phyloP scores from a whole-genome alignment of 169 alveolate species.

The Plasmodium vinckei region DNA sequence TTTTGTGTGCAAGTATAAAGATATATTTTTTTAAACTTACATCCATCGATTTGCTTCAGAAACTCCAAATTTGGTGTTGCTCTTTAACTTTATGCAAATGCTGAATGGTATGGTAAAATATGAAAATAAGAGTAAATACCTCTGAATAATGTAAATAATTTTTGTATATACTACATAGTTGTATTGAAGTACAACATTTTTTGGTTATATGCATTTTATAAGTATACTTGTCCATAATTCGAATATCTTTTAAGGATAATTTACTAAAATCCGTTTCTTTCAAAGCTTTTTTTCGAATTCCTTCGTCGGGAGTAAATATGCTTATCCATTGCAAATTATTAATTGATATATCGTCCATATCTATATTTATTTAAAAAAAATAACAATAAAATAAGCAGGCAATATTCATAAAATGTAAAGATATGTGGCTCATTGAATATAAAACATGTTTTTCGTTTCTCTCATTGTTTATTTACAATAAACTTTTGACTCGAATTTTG shows the following conservation, averaged over 20 bases:
- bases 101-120: constrained; percentile 9
- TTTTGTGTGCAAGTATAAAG: constrained; percentile 1
- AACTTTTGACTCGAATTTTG: constrained; percentile 64
- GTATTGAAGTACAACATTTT: background rate
- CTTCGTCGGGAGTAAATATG: constrained; percentile 66
- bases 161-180: too few relatives aligned
- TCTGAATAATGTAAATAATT: too few relatives aligned
- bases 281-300: constrained; percentile 37
- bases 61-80: constrained; percentile 17
- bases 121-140: background rate
- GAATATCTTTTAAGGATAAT: constrained; percentile 52
- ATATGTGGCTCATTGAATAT: background rate
- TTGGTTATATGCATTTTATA: background rate
- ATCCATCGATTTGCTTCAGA: constrained; percentile 35
- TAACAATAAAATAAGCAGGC: background rate
- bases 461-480: constrained; percentile 18
- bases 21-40: constrained; percentile 21
- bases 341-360: constrained; percentile 63
- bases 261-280: constrained; percentile 43
- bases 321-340: constrained; percentile 45
- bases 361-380: constrained; percentile 38
- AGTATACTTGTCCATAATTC: constrained; percentile 56
- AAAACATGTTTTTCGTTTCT: background rate
- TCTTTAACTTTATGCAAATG: constrained; percentile 33
- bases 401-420: background rate